Percentiles rank a stretch among this genome's conserved stretches.
Conservation (phyloP, 169 alveolate species). For the Babesia divergens region DNA sequence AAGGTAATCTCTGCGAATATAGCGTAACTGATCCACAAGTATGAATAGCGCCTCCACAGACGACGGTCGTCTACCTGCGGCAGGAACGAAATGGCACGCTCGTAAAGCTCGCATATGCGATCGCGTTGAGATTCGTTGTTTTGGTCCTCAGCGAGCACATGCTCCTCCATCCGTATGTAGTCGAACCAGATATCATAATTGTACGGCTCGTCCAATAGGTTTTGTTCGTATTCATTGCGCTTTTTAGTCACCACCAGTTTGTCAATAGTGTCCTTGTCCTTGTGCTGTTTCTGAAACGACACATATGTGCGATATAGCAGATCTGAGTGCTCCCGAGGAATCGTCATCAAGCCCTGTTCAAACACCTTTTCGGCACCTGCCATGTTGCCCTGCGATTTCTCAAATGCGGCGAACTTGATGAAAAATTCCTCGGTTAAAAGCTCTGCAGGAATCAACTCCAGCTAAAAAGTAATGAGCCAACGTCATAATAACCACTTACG, state of each 20-base stretch:
- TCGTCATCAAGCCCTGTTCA: constrained; percentile 89
- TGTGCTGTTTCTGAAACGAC: constrained; percentile 91
- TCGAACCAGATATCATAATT: constrained; percentile 97
- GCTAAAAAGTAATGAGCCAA: neutral
- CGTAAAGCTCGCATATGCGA: constrained; percentile 84
- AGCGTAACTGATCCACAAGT: constrained; percentile 94
- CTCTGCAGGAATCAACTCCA: constrained; percentile 90
- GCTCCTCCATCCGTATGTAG: constrained; percentile 91
- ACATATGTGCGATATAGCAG: constrained; percentile 84
- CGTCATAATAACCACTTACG: neutral
- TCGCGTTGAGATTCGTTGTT: constrained; percentile 55
- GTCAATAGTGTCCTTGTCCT: constrained; percentile 88
- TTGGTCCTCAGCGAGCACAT: constrained; percentile 68
- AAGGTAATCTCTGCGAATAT: constrained; percentile 90
- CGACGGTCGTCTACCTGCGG: constrained; percentile 90
- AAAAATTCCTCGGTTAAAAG: constrained; percentile 90
- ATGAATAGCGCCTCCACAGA: constrained; percentile 90
- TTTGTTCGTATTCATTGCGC: constrained; percentile 79
- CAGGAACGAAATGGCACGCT: constrained; percentile 89
- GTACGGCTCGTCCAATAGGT: constrained; percentile 74
- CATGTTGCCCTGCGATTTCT: constrained; percentile 86
- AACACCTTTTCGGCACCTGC: constrained; percentile 89
- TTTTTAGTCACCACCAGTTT: constrained; percentile 77
- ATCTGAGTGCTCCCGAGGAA: constrained; percentile 86
- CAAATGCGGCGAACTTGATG: constrained; percentile 91